phyloP scores from a whole-genome alignment of 768 basidiomycete genomes.

The Lyophyllum shimeji region DNA sequence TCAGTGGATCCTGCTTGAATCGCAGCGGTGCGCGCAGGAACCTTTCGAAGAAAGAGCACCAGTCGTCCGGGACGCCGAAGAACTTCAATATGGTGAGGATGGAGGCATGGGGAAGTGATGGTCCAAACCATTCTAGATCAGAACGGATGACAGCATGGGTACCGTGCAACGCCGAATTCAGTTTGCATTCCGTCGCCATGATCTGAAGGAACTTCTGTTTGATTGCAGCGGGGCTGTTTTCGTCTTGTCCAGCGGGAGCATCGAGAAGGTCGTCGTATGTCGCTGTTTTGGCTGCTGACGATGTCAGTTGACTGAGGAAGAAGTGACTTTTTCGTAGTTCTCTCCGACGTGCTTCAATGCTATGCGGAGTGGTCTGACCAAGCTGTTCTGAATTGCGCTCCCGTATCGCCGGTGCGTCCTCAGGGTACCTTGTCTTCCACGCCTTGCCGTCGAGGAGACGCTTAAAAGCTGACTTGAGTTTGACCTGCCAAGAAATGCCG shows the following conservation, averaged over 20 bases:
- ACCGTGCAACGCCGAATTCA: constrained; percentile 35
- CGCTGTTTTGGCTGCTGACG: constrained; percentile 12
- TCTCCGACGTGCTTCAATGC: constrained; percentile 28
- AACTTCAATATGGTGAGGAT: constrained; percentile 39
- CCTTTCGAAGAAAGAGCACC: constrained; percentile 28
- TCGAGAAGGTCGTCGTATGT: constrained; percentile 24
- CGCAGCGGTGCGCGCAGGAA: constrained; percentile 17
- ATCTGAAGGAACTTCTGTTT: constrained; percentile 41
- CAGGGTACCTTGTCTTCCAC: constrained; percentile 30
- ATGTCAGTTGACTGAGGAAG: constrained; percentile 35
- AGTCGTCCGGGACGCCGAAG: constrained; percentile 36
- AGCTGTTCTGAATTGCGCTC: constrained; percentile 23
- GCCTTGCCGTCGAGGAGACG: constrained; percentile 32
- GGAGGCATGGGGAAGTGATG: constrained; percentile 39
- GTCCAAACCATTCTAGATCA: constrained; percentile 44
- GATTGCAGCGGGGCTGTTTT: constrained; percentile 17
- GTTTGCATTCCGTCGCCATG: constrained; percentile 38
- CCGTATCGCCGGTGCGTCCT: constrained; percentile 13
- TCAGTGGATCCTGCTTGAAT: constrained; percentile 9
- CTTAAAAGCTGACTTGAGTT: constrained; percentile 31
- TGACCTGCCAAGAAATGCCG: constrained; percentile 41
- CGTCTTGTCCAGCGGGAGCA: constrained; percentile 23
- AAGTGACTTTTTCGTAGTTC: constrained; percentile 24
- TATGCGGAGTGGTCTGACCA: constrained; percentile 3
- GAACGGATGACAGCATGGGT: constrained; percentile 37